phyloP scores from a whole-genome alignment of 2,329 filamentous ascomycete species.

The Endoconidiophora laricicola region DNA sequence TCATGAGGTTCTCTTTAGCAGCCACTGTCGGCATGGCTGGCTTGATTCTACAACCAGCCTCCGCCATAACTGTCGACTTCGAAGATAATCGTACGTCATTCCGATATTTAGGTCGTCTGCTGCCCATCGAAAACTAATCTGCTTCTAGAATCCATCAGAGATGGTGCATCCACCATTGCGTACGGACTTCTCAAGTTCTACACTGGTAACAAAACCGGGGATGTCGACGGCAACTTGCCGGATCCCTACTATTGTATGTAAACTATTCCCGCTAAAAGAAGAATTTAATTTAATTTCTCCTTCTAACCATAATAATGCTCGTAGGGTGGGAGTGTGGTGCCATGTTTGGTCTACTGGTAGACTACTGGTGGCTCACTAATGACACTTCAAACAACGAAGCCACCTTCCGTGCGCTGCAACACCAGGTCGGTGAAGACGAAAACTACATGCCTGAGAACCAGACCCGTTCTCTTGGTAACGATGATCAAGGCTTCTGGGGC shows the following conservation, averaged over 20 bases:
- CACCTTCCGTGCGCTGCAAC: constrained; percentile 39
- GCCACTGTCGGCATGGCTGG: constrained; percentile 7
- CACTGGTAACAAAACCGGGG: constrained; percentile 41
- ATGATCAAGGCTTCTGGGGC: constrained; percentile 76
- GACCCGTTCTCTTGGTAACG: constrained; percentile 46
- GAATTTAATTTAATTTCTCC: too few relatives aligned
- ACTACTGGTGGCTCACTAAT: constrained; percentile 57
- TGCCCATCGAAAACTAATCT: constrained; percentile 19
- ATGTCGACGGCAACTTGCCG: constrained; percentile 40
- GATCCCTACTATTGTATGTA: constrained; percentile 47
- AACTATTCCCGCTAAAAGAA: background rate
- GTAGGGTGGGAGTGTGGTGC: constrained; percentile 53
- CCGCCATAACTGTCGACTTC: constrained; percentile 11
- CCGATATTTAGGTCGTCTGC: background rate
- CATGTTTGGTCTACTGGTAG: constrained; percentile 53
- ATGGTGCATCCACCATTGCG: constrained; percentile 30
- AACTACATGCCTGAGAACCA: constrained; percentile 55
- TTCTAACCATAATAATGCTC: constrained; percentile 18
- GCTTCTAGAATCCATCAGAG: constrained; percentile 31
- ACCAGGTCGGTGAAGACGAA: constrained; percentile 40
- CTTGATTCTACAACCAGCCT: constrained; percentile 8
- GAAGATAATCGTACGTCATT: constrained; percentile 20
- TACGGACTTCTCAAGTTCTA: constrained; percentile 33
- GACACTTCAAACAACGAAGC: constrained; percentile 47
- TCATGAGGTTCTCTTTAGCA: constrained; percentile 11